Evolutionary conservation across 75 land plant genomes (phyloP), one percentile per base, ranked within the genome.

Genomic region (Pseudotsuga menziesii): DNA sequence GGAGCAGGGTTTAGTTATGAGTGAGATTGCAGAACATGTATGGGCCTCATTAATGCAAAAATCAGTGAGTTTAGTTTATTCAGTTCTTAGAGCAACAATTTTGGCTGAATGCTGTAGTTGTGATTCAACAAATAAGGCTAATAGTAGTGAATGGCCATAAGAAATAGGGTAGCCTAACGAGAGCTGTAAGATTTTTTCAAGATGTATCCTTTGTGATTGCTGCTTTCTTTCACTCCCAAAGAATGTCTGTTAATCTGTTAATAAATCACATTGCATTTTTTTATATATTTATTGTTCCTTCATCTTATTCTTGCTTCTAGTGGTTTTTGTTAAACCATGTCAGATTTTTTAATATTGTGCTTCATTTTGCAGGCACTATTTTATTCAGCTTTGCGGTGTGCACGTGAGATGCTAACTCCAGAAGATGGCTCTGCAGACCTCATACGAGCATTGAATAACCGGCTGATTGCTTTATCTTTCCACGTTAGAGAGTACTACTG

Each of bases 401-500:
- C 97, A 5, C 91, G 97, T 17, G 98, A 96, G 64, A 96, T 96
- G 92, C 92, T 96, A 76, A 75, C 91, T 61, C 88, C 86, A 57
- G 97, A 90, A 72, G 98, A 96, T 82, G 88, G 81, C 29, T 89
- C 95, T 39, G 81, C 79, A 39, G 96, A 91, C 59, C 87, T 96
- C 19, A 80, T 81, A 4, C 76, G 88, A 60, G 92, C 90, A 27
- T 76, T 96, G 39, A 89, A 86, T 77, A 89, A 91, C 70, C 83
- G 98, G 62, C 81, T 96, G 15, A 83, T 88, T 78, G 98, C 97
- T 9, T 79, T 96, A 35, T 96, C 94, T 17, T 93, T 96, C 77
- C 98, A 96, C 57, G 90, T 94, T 9, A 83, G 96, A 69, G 98
- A 93, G 81, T 95, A 95, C 72, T 95, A 91, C 69, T 95, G 98